Base-by-base conservation (phyloP, 208 protist genomes). In the Acanthamoeba lenticulata region DNA sequence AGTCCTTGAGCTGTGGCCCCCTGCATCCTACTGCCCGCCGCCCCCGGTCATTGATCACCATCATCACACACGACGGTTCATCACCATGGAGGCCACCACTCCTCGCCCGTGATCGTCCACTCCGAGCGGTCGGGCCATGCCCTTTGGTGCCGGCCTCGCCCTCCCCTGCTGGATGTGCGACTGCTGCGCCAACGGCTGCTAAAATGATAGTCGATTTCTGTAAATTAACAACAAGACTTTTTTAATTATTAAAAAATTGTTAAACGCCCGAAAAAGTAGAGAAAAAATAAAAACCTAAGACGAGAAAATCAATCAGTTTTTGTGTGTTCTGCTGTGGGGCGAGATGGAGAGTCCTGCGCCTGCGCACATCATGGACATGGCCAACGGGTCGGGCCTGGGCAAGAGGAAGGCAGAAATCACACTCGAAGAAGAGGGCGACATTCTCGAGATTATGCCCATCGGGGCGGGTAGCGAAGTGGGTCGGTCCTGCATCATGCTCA, bases 401-500 rank as follows among this genome's bases (percentile, higher is more conserved):
- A 91, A 91, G 55, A n/a, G 85, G 9, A 91, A 91, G 85, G 45
- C 45, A 5, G 42, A 40, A 32, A 27, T 72, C 11, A 32, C 36
- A 52, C 85, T 72, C 9, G 38, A 45, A 27, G 85, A 91, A 6
- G 52, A 91, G 55, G 90, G 65, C 2, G 97, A 98, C 45, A 93
- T 95, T 85, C 97, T 99, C 49, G 98, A 99, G 77, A 98, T 99
- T 55, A 97, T 98, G 57, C 99, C 99, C 3, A 97, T 99, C 45
- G 99, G 99, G 62, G 98, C 98, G 40, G 99, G 99, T 19, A 97
- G 97, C 65, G 99, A 99, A 96, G 99, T 99, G 45, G 99, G 99
- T 57, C 97, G 99, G 45, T 99, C 98, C 45, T 99, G 99, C 96
- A 97, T 99, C 17, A 90, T 99, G 29, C 90, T 99, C 21, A 97